Percentiles rank a stretch among this genome's conserved stretches.
Conservation (phyloP, 352 stramenopile genomes). For the Pythium rhizo-oryzae region DNA sequence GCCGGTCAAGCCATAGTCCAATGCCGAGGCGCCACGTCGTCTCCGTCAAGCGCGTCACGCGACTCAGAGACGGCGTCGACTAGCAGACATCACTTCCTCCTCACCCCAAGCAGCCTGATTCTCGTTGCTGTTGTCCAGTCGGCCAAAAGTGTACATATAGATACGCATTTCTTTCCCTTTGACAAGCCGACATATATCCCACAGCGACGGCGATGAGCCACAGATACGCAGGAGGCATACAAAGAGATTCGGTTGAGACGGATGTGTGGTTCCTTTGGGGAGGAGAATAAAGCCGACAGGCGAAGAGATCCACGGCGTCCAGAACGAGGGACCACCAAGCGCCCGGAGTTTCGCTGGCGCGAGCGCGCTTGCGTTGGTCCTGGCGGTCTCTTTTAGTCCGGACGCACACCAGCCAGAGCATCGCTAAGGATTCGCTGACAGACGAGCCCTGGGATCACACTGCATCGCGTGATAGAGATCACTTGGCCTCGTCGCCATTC, state of each 20-base stretch:
- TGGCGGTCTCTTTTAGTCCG: too few species aligned
- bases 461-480: too few species aligned
- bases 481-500: too few species aligned
- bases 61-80: not conserved
- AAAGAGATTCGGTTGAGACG: not conserved
- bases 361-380: too few species aligned
- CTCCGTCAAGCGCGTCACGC: not conserved
- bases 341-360: too few species aligned
- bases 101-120: conserved; percentile 16
- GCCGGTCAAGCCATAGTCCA: not conserved
- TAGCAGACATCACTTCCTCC: not conserved
- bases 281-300: too few species aligned
- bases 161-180: not conserved
- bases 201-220: not conserved
- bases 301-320: too few species aligned
- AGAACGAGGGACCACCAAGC: too few species aligned
- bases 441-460: too few species aligned
- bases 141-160: not conserved
- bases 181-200: not conserved
- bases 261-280: too few species aligned
- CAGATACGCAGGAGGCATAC: not conserved
- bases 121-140: not conserved
- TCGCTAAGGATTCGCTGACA: too few species aligned
- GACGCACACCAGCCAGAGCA: too few species aligned
- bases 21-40: conserved; percentile 13